Evolutionary conservation across 2,329 filamentous ascomycete genomes (phyloP).

Genomic region (Coniochaeta sp.): DNA sequence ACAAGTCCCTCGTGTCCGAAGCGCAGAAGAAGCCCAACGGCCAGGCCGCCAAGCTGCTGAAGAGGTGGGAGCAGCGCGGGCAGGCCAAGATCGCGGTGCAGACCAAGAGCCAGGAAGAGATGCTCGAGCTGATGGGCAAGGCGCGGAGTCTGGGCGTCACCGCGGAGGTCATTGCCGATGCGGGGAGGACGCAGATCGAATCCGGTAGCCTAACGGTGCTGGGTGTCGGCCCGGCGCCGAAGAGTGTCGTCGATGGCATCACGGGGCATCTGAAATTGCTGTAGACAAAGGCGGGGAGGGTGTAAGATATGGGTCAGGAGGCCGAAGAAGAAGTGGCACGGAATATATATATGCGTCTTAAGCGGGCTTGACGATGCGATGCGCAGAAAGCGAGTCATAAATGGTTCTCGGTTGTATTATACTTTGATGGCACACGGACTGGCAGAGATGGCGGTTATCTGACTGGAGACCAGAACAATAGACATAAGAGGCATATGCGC

Average conservation of each 20-base stretch:
- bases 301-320: no score
- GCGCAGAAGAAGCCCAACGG: constrained; percentile 44
- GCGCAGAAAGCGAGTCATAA: no score
- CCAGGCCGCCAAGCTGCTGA: constrained; percentile 57
- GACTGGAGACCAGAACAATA: no score
- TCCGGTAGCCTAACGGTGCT: constrained; percentile 88
- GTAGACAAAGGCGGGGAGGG: constrained; percentile 34
- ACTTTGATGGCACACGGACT: no score
- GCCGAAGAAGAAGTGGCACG: neutral
- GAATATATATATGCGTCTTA: neutral
- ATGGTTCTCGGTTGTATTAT: no score
- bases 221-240: constrained; percentile 75
- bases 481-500: no score
- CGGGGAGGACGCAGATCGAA: constrained; percentile 95
- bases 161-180: constrained; percentile 86
- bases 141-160: constrained; percentile 80
- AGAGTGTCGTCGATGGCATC: constrained; percentile 78
- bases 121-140: constrained; percentile 65
- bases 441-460: no score
- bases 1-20: constrained; percentile 66
- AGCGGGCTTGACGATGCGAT: no score
- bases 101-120: constrained; percentile 77
- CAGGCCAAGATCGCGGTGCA: constrained; percentile 94
- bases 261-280: constrained; percentile 80
- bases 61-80: constrained; percentile 77